Base-by-base conservation (phyloP, 306 rosid genomes). In the Coriaria nepalensis region DNA sequence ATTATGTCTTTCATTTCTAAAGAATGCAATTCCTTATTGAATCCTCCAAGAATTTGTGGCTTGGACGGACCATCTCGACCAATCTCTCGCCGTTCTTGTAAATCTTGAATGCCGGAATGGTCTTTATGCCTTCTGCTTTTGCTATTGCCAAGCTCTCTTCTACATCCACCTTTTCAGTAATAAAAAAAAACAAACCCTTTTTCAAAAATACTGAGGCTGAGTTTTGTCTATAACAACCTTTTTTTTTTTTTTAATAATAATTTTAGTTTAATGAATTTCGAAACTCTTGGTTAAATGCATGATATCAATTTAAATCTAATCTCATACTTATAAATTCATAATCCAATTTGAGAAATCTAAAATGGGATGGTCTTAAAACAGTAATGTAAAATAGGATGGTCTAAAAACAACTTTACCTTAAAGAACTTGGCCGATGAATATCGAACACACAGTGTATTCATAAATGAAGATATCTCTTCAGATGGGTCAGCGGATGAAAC, bases 31-130 rank as follows among this genome's bases (percentile, higher is more conserved):
- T 75, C 56, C 78, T 76, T 54, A 87, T 67, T 0, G 79, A 78
- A 47, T 87, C 94, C 68, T 87, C 96, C 68, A 87, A 66, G 51
- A 69, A 58, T 37, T 71, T 78, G 57, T 75, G 85, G 50, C 59
- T 75, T 13, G 96, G 96, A 8, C 71, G 74, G 50, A 78, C 64
- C 85, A 83, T 71, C 73, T 87, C 96, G 71, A 68, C 80, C 79
- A 83, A 49, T 75, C 72, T 80, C 57, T 67, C 82, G 11, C 94
- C 94, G 10, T 83, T 75, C 73, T 76, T 87, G 70, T 80, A 87
- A 11, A 87, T 73, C 66, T 83, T 83, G 56, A 87, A 80, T 8
- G 96, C 69, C 44, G 94, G 94, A 33, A 83, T 71, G 2, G 49
- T 53, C 67, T 70, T 81, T 61, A 81, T 71, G 82, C 67, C 66